Evolutionary conservation across 768 basidiomycete genomes (phyloP), one percentile per base, ranked within the genome.

Genomic region (Gymnopilus junonius): DNA sequence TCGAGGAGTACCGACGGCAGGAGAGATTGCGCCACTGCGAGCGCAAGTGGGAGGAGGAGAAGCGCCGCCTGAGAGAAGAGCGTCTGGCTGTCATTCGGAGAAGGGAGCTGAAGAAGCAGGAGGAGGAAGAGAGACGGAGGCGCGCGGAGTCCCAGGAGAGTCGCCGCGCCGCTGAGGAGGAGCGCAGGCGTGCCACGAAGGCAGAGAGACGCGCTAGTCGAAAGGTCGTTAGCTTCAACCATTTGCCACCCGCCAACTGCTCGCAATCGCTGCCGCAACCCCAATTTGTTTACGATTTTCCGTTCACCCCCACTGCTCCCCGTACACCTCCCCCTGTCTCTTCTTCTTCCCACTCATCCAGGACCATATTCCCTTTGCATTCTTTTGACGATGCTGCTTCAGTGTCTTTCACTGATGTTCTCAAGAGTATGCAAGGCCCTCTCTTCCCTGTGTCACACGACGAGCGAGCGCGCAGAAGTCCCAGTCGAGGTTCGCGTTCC

Each of bases 401-500:
- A 7, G 81, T 89, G 11, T 72, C 84, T 1, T 89, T 89, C 72
- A 78, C 79, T 53, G 85, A 87, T 35, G 87, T 89, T 54, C 73
- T 86, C 45, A 70, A 70, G 46, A 82, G 83, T 70, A 88, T 89
- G 85, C 78, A 83, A 42, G 88, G 88, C 4, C 77, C 80, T 4
- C 76, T 89, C 20, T 89, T 89, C 66, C 85, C 82, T 1, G 63
- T 71, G 4, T 79, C 83, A 31, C 59, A 70, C 35, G 55, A 75
- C 67, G 68, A 77, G 69, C 56, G 75, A 45, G 59, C 48, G 20
- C 58, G 48, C 45, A 59, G 59, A 56, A 62, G 37, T 39, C 37
- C 58, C 5, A 67, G 61, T 51, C 61, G 59, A 37, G 45, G 25
- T 40, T 69, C 71, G 32, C 50, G 54, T 32, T 68, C 71, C 32